Conservation (phyloP, 345 rosid genomes). For the Dovyalis caffra region DNA sequence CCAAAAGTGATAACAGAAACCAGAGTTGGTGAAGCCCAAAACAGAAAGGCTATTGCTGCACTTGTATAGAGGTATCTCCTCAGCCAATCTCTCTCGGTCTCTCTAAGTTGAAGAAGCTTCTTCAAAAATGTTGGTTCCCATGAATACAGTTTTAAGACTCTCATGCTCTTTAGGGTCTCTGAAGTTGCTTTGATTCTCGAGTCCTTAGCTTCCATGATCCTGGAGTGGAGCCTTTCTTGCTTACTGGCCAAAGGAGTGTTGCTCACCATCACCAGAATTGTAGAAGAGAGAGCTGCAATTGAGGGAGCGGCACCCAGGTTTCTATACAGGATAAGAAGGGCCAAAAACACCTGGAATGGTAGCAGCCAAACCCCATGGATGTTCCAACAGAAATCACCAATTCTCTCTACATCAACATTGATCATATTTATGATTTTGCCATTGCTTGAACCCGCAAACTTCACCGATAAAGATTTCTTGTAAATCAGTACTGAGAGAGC, state of each 20-base stretch:
- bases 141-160: conserved; percentile 50
- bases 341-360: conserved; percentile 59
- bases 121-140: conserved; percentile 48
- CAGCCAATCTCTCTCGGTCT: conserved; percentile 46
- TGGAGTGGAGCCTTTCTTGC: conserved; percentile 53
- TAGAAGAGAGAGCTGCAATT: conserved; percentile 48
- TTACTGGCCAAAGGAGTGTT: conserved; percentile 59
- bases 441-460: conserved; percentile 36
- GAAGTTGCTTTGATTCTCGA: conserved; percentile 46
- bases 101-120: conserved; percentile 52
- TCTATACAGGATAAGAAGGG: conserved; percentile 45
- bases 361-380: conserved; percentile 72
- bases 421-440: conserved; percentile 58
- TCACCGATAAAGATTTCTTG: conserved; percentile 51
- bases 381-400: conserved; percentile 62
- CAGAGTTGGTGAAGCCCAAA: conserved; percentile 60
- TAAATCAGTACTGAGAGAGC: conserved; percentile 52
- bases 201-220: conserved; percentile 58
- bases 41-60: conserved; percentile 58
- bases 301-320: conserved; percentile 63
- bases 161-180: conserved; percentile 59
- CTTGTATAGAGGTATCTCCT: conserved; percentile 51
- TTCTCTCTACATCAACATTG: conserved; percentile 62
- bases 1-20: conserved; percentile 55
- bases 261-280: conserved; percentile 59